Percentiles rank a stretch among this genome's conserved stretches.
phyloP scores from a whole-genome alignment of 2,329 filamentous ascomycete species.

The Alternaria rosae region DNA sequence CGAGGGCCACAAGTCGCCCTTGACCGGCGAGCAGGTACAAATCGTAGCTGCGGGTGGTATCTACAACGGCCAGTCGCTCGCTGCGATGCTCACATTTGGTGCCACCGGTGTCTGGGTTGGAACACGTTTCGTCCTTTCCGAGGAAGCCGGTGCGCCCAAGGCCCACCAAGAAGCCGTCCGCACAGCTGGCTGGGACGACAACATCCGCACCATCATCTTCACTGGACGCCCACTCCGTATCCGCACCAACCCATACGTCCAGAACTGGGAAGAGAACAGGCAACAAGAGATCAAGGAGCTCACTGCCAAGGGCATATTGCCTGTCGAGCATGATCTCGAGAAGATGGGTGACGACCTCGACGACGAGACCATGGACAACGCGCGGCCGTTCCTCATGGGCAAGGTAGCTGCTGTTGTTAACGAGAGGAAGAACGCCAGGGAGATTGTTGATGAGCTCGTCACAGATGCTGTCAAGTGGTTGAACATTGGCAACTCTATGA shows the following conservation, averaged over 20 bases:
- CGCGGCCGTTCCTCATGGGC: constrained; percentile 92
- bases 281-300: constrained; percentile 89
- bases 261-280: constrained; percentile 95
- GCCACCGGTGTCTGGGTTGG: constrained; percentile 95
- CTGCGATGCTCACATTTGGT: constrained; percentile 90
- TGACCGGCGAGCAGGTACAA: constrained; percentile 87
- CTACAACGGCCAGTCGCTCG: constrained; percentile 89
- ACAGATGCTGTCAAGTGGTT: constrained; percentile 77
- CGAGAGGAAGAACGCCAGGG: constrained; percentile 90
- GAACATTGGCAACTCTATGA: constrained; percentile 70
- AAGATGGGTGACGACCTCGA: constrained; percentile 70
- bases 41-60: constrained; percentile 94
- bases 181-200: constrained; percentile 93
- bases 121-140: constrained; percentile 90
- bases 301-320: constrained; percentile 86
- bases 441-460: constrained; percentile 93
- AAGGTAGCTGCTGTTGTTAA: constrained; percentile 94
- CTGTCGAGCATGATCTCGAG: constrained; percentile 94
- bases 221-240: constrained; percentile 95
- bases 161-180: constrained; percentile 94
- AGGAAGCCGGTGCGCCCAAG: constrained; percentile 93
- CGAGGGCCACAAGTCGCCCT: constrained; percentile 80
- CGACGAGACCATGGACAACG: constrained; percentile 90
- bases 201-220: constrained; percentile 97
- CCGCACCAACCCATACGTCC: constrained; percentile 90